Evolutionary conservation across 306 rosid genomes (phyloP).

Genomic region (Mimosa pudica): DNA sequence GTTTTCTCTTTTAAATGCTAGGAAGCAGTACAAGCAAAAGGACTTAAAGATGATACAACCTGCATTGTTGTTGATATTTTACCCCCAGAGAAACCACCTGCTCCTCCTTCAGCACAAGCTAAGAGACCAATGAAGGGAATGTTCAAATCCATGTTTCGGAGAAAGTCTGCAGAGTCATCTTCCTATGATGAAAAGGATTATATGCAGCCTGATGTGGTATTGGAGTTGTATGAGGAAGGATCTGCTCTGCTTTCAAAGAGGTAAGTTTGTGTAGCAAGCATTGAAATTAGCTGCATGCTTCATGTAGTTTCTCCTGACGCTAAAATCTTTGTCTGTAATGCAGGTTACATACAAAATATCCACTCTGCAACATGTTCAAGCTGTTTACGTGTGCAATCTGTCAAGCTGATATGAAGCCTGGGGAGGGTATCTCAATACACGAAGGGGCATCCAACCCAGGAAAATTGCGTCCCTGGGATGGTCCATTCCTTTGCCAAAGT

Average conservation of each 20-base stretch:
- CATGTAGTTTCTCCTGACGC: conserved; percentile 33
- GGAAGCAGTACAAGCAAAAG: conserved; percentile 91
- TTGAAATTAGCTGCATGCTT: conserved; percentile 5
- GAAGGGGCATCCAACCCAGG: conserved; percentile 58
- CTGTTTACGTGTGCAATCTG: conserved; percentile 93
- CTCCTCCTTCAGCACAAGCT: conserved; percentile 48
- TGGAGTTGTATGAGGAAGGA: conserved; percentile 89
- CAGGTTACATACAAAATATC: conserved; percentile 94
- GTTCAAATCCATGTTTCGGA: conserved; percentile 83
- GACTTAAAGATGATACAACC: conserved; percentile 98
- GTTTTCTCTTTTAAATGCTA: conserved; percentile 41
- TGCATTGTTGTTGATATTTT: conserved; percentile 87
- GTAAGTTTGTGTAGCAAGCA: conserved; percentile 49
- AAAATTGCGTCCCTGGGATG: conserved; percentile 97
- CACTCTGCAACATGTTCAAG: conserved; percentile 98
- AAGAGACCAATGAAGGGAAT: conserved; percentile 81
- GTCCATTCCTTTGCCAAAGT: conserved; percentile 91
- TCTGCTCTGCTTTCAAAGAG: conserved; percentile 97
- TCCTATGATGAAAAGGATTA: conserved; percentile 72
- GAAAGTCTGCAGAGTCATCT: conserved; percentile 73
- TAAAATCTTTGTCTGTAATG: conserved; percentile 40
- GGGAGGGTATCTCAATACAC: conserved; percentile 91
- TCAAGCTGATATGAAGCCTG: conserved; percentile 90
- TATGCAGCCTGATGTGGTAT: conserved; percentile 77
- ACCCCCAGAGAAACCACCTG: conserved; percentile 74